Percentiles rank a stretch among this genome's conserved stretches.
phyloP scores from a whole-genome alignment of 129 eudicot species.

The Solidago caesia region DNA sequence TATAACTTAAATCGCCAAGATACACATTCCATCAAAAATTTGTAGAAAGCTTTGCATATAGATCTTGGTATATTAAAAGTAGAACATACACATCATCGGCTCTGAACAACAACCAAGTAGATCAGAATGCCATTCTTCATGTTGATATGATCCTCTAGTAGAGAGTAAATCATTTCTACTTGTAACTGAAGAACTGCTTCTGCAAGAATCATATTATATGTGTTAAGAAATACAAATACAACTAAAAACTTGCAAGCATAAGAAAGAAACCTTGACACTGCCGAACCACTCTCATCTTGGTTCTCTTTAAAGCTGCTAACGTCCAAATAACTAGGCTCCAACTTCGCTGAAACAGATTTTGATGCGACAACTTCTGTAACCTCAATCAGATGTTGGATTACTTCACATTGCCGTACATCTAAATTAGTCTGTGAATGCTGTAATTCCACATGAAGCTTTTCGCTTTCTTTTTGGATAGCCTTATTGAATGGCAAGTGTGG shows the following conservation, averaged over 20 bases:
- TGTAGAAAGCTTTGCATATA: background rate
- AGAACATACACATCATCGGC: constrained; percentile 68
- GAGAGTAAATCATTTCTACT: constrained; percentile 4
- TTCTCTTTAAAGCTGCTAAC: constrained; percentile 31
- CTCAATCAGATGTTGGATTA: constrained; percentile 65
- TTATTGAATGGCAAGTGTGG: constrained; percentile 60
- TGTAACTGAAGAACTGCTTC: constrained; percentile 7
- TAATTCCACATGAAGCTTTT: constrained; percentile 42
- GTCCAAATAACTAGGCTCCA: constrained; percentile 35
- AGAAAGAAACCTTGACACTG: constrained; percentile 49
- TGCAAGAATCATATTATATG: background rate
- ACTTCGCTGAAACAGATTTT: constrained; percentile 34
- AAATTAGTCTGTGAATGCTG: constrained; percentile 59
- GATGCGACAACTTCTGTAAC: constrained; percentile 66
- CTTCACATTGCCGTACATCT: constrained; percentile 73
- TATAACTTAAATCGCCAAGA: too few relatives aligned
- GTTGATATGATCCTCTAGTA: constrained; percentile 23
- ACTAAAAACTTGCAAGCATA: background rate
- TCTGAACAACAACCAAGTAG: constrained; percentile 81
- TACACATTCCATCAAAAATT: background rate
- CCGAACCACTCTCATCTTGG: constrained; percentile 32
- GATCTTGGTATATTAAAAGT: background rate
- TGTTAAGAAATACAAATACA: background rate
- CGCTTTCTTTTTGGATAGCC: constrained; percentile 60
- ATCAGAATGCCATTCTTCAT: constrained; percentile 78